Percentiles rank a stretch among this genome's conserved stretches.
Evolutionary conservation across 176 grass and related monocot species (phyloP).

Genomic region (Rhynchospora pubera): DNA sequence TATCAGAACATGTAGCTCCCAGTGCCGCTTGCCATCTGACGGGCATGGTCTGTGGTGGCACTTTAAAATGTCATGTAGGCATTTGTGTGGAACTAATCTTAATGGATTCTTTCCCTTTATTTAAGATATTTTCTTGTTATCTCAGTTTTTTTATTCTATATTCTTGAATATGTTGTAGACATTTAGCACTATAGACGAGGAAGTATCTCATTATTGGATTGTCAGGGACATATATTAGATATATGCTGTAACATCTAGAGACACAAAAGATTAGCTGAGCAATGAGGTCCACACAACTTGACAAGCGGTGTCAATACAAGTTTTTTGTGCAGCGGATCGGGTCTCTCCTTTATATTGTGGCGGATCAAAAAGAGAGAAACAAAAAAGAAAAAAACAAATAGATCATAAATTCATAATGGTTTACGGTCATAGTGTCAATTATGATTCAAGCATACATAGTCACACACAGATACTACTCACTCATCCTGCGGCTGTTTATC

Average conservation of each 20-base stretch:
- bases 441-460: too few species aligned
- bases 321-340: too few species aligned
- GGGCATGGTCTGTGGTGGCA: background rate
- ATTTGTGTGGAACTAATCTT: background rate
- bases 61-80: background rate
- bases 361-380: too few species aligned
- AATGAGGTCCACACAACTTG: too few species aligned
- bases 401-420: too few species aligned
- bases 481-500: background rate
- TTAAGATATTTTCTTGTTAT: background rate
- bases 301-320: too few species aligned
- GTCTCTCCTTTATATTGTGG: too few species aligned
- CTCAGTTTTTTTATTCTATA: background rate
- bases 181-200: background rate
- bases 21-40: background rate
- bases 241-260: background rate
- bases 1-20: constrained; percentile 2
- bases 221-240: background rate
- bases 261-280: background rate
- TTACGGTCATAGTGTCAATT: too few species aligned
- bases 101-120: background rate
- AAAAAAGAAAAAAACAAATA: too few species aligned
- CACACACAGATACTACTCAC: too few species aligned
- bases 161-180: background rate
- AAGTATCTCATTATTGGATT: background rate